Conservation (phyloP, 1,284 basidiomycete species). For the Chondrostereum purpureum region DNA sequence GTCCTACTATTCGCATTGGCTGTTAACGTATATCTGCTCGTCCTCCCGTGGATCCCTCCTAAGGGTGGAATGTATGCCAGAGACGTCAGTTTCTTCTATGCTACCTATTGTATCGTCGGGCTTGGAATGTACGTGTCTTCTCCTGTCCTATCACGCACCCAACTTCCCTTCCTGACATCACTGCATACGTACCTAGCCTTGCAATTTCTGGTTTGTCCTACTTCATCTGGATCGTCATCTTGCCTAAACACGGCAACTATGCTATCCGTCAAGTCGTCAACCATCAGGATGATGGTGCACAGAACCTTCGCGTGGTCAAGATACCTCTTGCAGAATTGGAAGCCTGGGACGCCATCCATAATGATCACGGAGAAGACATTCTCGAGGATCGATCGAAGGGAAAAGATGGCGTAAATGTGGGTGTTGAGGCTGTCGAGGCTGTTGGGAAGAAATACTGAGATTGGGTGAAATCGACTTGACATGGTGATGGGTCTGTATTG, state of each 20-base stretch:
- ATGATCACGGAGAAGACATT: slow-evolving; percentile 20
- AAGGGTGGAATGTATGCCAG: slow-evolving; percentile 27
- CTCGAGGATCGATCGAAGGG: neutral
- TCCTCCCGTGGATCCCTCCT: slow-evolving; percentile 40
- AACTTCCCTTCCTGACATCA: neutral
- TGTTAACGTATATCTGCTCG: slow-evolving; percentile 36
- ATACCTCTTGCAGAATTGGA: slow-evolving; percentile 22
- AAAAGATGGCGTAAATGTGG: neutral
- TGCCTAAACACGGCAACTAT: slow-evolving; percentile 24
- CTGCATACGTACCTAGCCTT: slow-evolving; percentile 17
- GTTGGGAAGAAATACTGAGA: no score
- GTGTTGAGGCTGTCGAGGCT: no score
- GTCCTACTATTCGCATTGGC: slow-evolving; percentile 32
- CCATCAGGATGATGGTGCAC: slow-evolving; percentile 24
- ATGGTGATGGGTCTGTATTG: no score
- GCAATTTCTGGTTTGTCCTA: slow-evolving; percentile 21
- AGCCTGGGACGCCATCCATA: slow-evolving; percentile 28
- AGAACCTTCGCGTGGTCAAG: slow-evolving; percentile 24
- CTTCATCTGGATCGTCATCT: slow-evolving; percentile 19
- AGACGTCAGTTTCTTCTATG: slow-evolving; percentile 35
- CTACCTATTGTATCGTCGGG: slow-evolving; percentile 32
- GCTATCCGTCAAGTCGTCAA: slow-evolving; percentile 23
- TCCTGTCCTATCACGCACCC: neutral
- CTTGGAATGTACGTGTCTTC: slow-evolving; percentile 27
- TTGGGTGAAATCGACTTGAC: no score